Conservation (phyloP, 1,284 basidiomycete genomes). For the Cryptococcus floricola region DNA sequence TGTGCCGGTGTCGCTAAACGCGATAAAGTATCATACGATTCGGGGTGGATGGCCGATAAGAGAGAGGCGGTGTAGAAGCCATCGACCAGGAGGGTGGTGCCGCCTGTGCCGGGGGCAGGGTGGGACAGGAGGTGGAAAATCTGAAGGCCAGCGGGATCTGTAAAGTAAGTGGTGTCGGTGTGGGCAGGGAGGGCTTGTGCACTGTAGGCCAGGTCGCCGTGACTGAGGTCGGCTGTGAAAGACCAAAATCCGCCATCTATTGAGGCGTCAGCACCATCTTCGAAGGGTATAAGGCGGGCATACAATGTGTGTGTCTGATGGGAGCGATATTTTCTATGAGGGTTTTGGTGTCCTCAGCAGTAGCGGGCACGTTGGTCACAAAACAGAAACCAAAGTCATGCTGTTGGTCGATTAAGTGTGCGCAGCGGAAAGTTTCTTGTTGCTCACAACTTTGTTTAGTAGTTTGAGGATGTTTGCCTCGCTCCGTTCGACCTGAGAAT, state of each 20-base stretch:
- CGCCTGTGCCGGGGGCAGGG: constrained; percentile 68
- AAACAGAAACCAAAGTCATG: constrained; percentile 86
- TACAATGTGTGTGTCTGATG: constrained; percentile 91
- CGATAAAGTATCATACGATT: constrained; percentile 68
- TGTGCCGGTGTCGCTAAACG: constrained; percentile 72
- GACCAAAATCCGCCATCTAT: constrained; percentile 93
- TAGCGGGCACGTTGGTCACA: constrained; percentile 73
- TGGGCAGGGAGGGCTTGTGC: constrained; percentile 82
- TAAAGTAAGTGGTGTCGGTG: constrained; percentile 94
- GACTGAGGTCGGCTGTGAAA: constrained; percentile 86
- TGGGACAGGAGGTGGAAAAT: constrained; percentile 92
- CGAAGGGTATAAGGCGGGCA: constrained; percentile 19
- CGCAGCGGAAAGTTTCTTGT: background rate
- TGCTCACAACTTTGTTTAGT: constrained; percentile 72
- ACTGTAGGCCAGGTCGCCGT: constrained; percentile 86
- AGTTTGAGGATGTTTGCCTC: constrained; percentile 72
- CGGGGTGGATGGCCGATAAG: constrained; percentile 68
- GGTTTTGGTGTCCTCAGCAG: constrained; percentile 77
- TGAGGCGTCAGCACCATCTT: constrained; percentile 1
- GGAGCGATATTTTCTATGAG: constrained; percentile 74
- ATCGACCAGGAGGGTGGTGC: constrained; percentile 85
- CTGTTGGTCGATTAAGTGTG: constrained; percentile 48
- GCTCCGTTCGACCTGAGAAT: constrained; percentile 37
- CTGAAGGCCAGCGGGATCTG: constrained; percentile 88
- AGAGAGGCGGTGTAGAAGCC: constrained; percentile 86